These are phyloP conservation scores for Dendrostoma leiphaemia DNA, from an alignment of 2,329 filamentous ascomycete species.

Conservation along the genomic window DNA sequence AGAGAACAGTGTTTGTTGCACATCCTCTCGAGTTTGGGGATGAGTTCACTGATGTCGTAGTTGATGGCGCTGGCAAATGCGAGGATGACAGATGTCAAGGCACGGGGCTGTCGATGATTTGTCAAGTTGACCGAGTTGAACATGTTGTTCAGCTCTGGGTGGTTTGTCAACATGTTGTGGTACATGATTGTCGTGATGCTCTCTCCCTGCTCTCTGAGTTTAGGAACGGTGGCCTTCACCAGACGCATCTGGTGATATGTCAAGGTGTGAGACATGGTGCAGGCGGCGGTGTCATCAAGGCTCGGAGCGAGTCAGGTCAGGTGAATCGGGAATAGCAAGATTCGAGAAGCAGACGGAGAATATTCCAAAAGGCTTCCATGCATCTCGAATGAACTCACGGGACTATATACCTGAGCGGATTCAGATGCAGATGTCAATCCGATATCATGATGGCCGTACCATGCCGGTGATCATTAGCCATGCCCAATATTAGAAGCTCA, in stretches of 20 bases:
- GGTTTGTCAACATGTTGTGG: slow-evolving; percentile 60
- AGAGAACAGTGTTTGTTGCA: slow-evolving; percentile 75
- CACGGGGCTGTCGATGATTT: slow-evolving; percentile 59
- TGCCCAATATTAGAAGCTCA: too few relatives aligned
- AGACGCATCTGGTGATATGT: slow-evolving; percentile 57
- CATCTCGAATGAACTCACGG: neutral
- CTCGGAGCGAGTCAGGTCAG: too few relatives aligned
- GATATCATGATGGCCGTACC: neutral
- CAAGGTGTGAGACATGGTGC: slow-evolving; percentile 29
- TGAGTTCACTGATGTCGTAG: slow-evolving; percentile 50
- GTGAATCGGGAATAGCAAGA: too few relatives aligned
- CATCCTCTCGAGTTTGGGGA: slow-evolving; percentile 52
- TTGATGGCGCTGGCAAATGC: slow-evolving; percentile 72
- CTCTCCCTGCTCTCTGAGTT: slow-evolving; percentile 65
- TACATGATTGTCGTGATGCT: slow-evolving; percentile 73
- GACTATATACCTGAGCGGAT: neutral
- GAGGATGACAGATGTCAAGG: slow-evolving; percentile 63
- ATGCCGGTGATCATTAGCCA: too few relatives aligned
- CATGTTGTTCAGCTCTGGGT: slow-evolving; percentile 66
- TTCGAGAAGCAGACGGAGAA: neutral
- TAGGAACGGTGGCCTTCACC: slow-evolving; percentile 69
- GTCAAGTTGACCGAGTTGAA: slow-evolving; percentile 69
- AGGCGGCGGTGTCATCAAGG: too few relatives aligned
- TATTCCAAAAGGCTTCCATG: neutral
- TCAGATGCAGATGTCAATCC: too few relatives aligned